Evolutionary conservation across 148 eudicot species (phyloP).

Genomic region (Persicaria maculosa): DNA sequence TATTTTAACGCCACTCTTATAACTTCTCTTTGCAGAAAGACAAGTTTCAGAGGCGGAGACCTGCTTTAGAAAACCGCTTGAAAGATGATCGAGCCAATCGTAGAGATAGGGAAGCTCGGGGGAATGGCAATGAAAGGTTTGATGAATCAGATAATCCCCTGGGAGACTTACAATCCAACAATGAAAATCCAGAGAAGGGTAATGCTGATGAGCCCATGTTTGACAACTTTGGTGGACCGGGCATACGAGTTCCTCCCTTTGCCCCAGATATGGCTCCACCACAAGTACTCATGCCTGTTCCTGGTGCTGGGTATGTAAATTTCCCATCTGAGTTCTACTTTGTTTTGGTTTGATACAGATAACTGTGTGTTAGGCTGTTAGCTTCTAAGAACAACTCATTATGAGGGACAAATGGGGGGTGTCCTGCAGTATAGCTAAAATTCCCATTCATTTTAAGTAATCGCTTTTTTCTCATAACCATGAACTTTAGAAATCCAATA

Average conservation of each 20-base stretch:
- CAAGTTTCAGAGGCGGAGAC: constrained; percentile 63
- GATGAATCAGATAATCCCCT: constrained; percentile 67
- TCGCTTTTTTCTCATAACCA: background rate
- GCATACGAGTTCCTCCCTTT: constrained; percentile 65
- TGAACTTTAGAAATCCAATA: background rate
- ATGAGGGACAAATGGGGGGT: no score
- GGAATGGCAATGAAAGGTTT: constrained; percentile 54
- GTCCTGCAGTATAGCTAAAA: no score
- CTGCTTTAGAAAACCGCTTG: constrained; percentile 48
- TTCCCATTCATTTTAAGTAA: background rate
- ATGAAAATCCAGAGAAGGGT: constrained; percentile 51
- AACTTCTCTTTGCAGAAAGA: constrained; percentile 54
- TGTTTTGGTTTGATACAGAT: no score
- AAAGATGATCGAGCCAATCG: constrained; percentile 74
- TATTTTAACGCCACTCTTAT: background rate
- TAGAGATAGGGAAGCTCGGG: constrained; percentile 61
- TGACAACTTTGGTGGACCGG: constrained; percentile 75
- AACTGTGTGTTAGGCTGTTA: no score
- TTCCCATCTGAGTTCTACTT: background rate
- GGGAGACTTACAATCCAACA: constrained; percentile 41
- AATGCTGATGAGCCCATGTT: constrained; percentile 73
- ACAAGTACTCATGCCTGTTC: constrained; percentile 93
- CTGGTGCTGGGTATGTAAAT: constrained; percentile 86
- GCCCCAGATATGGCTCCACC: constrained; percentile 80
- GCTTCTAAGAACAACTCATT: no score